Percentiles rank a stretch among this genome's conserved stretches.
phyloP scores from a whole-genome alignment of 2,329 filamentous ascomycete species.

The Cercospora beticola region DNA sequence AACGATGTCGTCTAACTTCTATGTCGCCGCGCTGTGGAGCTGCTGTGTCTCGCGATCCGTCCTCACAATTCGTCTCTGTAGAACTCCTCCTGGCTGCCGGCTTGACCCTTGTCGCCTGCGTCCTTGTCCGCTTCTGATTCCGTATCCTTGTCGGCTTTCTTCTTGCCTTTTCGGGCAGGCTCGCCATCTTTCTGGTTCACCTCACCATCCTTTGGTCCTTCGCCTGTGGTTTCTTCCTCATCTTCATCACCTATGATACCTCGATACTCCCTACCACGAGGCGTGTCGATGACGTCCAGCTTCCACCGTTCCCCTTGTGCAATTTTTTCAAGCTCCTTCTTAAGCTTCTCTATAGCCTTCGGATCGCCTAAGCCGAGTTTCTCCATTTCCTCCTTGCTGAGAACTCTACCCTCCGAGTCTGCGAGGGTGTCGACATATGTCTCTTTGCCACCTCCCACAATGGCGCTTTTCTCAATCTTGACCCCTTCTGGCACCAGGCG shows the following conservation, averaged over 20 bases:
- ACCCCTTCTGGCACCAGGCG: slow-evolving; percentile 55
- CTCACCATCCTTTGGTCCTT: slow-evolving; percentile 10
- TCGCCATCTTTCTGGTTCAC: slow-evolving; percentile 28
- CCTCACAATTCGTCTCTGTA: slow-evolving; percentile 27
- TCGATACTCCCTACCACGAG: slow-evolving; percentile 64
- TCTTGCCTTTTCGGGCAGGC: slow-evolving; percentile 13
- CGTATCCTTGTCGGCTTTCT: slow-evolving; percentile 29
- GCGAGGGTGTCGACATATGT: slow-evolving; percentile 55
- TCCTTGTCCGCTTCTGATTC: background rate
- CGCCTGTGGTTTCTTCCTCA: slow-evolving; percentile 1
- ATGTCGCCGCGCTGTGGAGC: background rate
- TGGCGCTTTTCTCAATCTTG: slow-evolving; percentile 55
- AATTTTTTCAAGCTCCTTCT: slow-evolving; percentile 64
- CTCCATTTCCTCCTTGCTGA: slow-evolving; percentile 49
- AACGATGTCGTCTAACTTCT: background rate
- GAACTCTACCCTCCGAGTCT: slow-evolving; percentile 55
- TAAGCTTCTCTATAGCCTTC: slow-evolving; percentile 67
- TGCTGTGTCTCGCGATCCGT: background rate
- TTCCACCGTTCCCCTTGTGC: slow-evolving; percentile 75
- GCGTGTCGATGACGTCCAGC: slow-evolving; percentile 72
- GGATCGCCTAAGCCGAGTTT: slow-evolving; percentile 66
- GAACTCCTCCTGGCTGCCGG: slow-evolving; percentile 32
- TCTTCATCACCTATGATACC: slow-evolving; percentile 62
- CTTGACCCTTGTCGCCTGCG: slow-evolving; percentile 13
- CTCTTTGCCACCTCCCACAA: slow-evolving; percentile 54